phyloP scores from a whole-genome alignment of 148 eudicot species.

The Linanthus parryae region DNA sequence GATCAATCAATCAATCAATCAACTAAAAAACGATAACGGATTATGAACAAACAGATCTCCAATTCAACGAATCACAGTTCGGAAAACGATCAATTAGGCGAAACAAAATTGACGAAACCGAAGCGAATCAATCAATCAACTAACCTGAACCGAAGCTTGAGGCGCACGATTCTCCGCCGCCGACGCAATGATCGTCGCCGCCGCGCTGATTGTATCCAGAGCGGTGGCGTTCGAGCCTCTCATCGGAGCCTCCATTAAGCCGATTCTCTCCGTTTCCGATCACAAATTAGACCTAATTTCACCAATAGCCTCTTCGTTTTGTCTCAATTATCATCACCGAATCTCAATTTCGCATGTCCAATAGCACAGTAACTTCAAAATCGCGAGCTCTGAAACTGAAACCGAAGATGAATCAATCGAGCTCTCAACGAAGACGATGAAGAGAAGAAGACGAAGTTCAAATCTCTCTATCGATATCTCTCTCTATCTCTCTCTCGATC shows the following conservation, averaged over 20 bases:
- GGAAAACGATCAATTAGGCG: neutral
- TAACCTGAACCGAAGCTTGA: constrained; percentile 52
- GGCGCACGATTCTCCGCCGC: constrained; percentile 62
- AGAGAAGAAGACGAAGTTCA: too few species aligned
- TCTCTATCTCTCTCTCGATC: too few species aligned
- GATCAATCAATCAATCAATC: constrained; percentile 2
- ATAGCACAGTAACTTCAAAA: too few species aligned
- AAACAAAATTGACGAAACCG: neutral
- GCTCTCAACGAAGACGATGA: constrained; percentile 2
- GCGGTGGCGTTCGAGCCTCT: constrained; percentile 49
- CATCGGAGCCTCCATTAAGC: too few species aligned
- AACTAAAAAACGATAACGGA: neutral
- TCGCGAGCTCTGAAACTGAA: too few species aligned
- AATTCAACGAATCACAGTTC: neutral
- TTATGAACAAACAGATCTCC: constrained; percentile 8
- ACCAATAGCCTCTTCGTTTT: neutral
- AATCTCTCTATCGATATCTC: too few species aligned
- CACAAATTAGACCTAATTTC: constrained; percentile 5
- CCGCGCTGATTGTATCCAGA: constrained; percentile 77
- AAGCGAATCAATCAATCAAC: neutral
- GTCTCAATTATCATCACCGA: too few species aligned
- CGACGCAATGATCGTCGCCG: constrained; percentile 82
- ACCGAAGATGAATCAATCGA: too few species aligned
- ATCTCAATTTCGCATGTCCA: too few species aligned
- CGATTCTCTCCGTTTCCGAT: constrained; percentile 18